These are phyloP conservation scores for Fusarium redolens DNA, from an alignment of 2,329 filamentous ascomycete genomes.

Conservation along the genomic window DNA sequence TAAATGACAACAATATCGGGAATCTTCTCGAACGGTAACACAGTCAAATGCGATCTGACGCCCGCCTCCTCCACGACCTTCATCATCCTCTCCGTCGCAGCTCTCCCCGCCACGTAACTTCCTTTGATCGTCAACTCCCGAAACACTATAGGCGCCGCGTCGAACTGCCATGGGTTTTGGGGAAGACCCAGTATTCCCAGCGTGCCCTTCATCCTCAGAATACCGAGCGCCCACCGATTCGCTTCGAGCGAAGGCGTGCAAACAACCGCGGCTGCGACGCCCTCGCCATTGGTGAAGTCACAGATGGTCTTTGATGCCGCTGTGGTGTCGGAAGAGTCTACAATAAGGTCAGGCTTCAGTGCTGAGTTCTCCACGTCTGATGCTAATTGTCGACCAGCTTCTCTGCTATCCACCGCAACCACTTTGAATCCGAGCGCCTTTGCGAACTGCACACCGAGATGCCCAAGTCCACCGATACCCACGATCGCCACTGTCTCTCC, in stretches of 20 bases:
- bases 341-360: background rate
- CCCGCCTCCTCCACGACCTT: conserved; percentile 3
- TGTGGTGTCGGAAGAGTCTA: conserved; percentile 4
- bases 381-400: conserved; percentile 11
- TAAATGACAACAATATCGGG: conserved; percentile 5
- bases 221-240: conserved; percentile 7
- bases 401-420: conserved; percentile 11
- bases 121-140: conserved; percentile 2
- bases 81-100: conserved; percentile 9
- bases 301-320: background rate
- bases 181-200: conserved; percentile 6
- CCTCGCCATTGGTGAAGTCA: conserved; percentile 4
- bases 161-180: conserved; percentile 1
- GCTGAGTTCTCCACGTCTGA: background rate
- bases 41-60: conserved; percentile 9
- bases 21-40: conserved; percentile 3
- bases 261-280: background rate
- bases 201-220: conserved; percentile 3
- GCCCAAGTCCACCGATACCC: conserved; percentile 2
- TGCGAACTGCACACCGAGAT: conserved; percentile 8
- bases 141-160: conserved; percentile 10
- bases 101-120: background rate
- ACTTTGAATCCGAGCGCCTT: conserved; percentile 11
- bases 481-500: background rate
- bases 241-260: conserved; percentile 8